A percentile compares a stretch with the other conserved stretches of the same genome.
phyloP scores from a whole-genome alignment of 139 green algal genomes.

The Trebouxia sp. region DNA sequence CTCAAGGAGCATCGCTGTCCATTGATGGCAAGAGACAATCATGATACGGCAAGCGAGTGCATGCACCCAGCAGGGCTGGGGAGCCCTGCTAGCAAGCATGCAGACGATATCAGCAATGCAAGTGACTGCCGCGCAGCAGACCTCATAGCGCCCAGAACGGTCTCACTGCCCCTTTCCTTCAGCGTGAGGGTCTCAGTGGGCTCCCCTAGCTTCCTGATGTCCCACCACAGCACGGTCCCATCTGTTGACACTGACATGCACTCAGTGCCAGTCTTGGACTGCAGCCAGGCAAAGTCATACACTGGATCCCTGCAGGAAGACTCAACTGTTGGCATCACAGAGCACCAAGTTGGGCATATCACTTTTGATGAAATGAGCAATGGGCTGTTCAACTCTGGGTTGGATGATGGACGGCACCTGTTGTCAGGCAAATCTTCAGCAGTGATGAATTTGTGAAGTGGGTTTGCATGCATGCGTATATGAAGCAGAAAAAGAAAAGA shows the following conservation, averaged over 20 bases:
- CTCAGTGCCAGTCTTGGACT: constrained; percentile 93
- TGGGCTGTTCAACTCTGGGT: not conserved
- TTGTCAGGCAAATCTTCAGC: too few species aligned
- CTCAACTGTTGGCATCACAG: too few species aligned
- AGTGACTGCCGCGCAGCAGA: too few species aligned
- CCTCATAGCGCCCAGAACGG: constrained; percentile 64
- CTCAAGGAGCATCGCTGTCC: too few species aligned
- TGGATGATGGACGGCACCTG: not conserved
- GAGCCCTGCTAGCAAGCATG: too few species aligned
- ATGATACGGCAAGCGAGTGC: too few species aligned
- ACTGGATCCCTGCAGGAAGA: constrained; percentile 76
- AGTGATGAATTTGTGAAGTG: not conserved
- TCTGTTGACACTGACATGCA: constrained; percentile 79
- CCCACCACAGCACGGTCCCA: constrained; percentile 85
- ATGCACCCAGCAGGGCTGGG: too few species aligned
- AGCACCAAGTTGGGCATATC: not conserved
- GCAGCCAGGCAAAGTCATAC: constrained; percentile 89
- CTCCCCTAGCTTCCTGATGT: constrained; percentile 83
- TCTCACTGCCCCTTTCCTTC: constrained; percentile 61
- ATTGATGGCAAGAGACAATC: too few species aligned
- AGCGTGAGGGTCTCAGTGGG: constrained; percentile 66
- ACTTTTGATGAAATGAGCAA: not conserved
- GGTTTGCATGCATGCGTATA: not conserved
- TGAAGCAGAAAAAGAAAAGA: not conserved
- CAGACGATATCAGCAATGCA: too few species aligned